phyloP scores from a whole-genome alignment of 768 basidiomycete genomes.

The Naganishia kalamii region DNA sequence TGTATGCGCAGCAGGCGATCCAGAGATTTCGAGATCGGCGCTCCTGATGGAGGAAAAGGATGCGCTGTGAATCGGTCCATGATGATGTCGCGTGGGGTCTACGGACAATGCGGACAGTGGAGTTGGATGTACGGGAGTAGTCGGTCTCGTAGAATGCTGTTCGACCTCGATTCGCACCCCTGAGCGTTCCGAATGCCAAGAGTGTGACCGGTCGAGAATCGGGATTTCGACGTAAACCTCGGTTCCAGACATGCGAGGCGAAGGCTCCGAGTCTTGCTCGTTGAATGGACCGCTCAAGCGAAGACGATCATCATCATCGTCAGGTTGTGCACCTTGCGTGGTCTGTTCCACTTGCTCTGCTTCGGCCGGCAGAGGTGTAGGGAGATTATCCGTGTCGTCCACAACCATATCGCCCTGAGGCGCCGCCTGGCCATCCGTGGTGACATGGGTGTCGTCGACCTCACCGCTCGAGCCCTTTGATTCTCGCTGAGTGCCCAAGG shows the following conservation, averaged over 20 bases:
- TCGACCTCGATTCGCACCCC: neutral
- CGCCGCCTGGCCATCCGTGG: too few relatives aligned
- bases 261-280: neutral
- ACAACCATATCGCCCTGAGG: too few relatives aligned
- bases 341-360: neutral
- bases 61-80: neutral
- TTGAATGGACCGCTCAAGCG: neutral
- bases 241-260: neutral
- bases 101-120: neutral
- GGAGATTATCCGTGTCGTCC: neutral
- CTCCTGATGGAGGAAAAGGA: neutral
- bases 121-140: neutral
- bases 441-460: neutral
- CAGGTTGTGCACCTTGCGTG: neutral
- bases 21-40: neutral
- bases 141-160: neutral
- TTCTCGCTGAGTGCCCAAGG: neutral
- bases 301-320: conserved; percentile 10
- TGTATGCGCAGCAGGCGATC: conserved; percentile 24
- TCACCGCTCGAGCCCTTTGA: neutral
- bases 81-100: conserved; percentile 16
- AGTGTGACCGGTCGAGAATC: neutral
- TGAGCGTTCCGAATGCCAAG: neutral
- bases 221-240: conserved; percentile 10
- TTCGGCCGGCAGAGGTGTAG: neutral